phyloP scores from a whole-genome alignment of 1,284 basidiomycete species.

The Flammula alnicola region DNA sequence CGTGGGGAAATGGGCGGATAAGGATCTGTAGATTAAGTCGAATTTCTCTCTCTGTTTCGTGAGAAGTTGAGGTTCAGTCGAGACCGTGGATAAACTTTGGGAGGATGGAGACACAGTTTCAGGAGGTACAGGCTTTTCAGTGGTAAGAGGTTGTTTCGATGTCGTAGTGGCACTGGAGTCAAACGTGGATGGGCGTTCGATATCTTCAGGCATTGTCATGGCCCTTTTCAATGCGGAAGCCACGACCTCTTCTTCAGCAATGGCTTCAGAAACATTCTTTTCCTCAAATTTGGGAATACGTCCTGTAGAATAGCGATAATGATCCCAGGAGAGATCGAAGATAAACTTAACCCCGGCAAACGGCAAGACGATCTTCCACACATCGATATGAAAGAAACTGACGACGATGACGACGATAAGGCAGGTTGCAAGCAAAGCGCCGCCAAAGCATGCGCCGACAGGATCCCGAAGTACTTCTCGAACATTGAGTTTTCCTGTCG shows the following conservation, averaged over 20 bases:
- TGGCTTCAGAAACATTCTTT: slow-evolving; percentile 5
- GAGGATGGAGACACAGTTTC: slow-evolving; percentile 1
- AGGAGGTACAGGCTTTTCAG: slow-evolving; percentile 4
- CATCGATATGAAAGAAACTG: slow-evolving; percentile 66
- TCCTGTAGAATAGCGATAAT: slow-evolving; percentile 45
- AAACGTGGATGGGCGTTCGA: slow-evolving; percentile 21
- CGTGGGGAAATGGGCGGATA: slow-evolving; percentile 69
- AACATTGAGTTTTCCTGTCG: slow-evolving; percentile 43
- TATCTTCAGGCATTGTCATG: slow-evolving; percentile 25
- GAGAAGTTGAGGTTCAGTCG: slow-evolving; percentile 15
- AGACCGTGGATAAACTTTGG: slow-evolving; percentile 8
- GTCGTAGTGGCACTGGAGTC: slow-evolving; percentile 1
- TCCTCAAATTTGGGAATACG: slow-evolving; percentile 25
- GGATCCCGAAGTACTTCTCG: slow-evolving; percentile 54
- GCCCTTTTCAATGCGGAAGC: slow-evolving; percentile 20
- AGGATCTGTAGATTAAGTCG: slow-evolving; percentile 23
- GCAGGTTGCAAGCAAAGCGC: slow-evolving; percentile 51
- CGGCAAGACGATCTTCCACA: slow-evolving; percentile 88
- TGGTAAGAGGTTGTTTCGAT: not conserved
- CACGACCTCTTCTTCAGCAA: slow-evolving; percentile 27
- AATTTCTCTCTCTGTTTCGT: slow-evolving; percentile 26
- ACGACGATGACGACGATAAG: slow-evolving; percentile 56
- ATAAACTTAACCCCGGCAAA: slow-evolving; percentile 78
- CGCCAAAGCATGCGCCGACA: slow-evolving; percentile 55
- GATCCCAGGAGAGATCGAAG: slow-evolving; percentile 68